Percentiles rank a stretch among this genome's conserved stretches.
phyloP scores from a whole-genome alignment of 192 early-diverging fungal genomes.

The Powellomyces hirtus region DNA sequence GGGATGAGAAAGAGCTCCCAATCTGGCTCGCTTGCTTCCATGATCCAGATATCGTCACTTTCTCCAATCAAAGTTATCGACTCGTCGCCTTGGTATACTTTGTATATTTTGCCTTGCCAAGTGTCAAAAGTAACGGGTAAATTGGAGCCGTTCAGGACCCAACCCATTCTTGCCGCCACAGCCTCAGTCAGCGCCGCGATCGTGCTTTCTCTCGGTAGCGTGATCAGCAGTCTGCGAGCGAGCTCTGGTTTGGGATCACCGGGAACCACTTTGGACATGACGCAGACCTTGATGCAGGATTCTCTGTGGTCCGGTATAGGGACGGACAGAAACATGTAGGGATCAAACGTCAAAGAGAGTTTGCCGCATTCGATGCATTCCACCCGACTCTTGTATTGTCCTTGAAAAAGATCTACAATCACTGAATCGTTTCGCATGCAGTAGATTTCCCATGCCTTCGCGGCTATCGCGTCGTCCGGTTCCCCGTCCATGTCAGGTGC shows the following conservation, averaged over 20 bases:
- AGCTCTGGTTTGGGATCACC: background rate
- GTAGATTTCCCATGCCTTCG: constrained; percentile 72
- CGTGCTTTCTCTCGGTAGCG: constrained; percentile 62
- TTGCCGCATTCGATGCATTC: constrained; percentile 54
- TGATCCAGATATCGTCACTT: constrained; percentile 32
- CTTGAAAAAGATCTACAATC: constrained; percentile 76
- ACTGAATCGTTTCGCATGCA: constrained; percentile 74
- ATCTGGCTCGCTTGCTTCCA: constrained; percentile 33
- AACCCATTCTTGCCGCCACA: constrained; percentile 55
- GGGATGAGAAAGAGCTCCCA: constrained; percentile 19
- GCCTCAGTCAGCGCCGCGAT: constrained; percentile 57
- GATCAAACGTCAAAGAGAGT: constrained; percentile 77
- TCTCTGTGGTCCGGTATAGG: constrained; percentile 72
- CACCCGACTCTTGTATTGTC: constrained; percentile 63
- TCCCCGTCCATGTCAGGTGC: constrained; percentile 68
- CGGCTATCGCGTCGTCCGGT: constrained; percentile 67
- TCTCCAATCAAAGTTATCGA: constrained; percentile 35
- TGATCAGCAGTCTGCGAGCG: constrained; percentile 38
- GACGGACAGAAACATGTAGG: constrained; percentile 75
- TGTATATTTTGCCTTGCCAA: constrained; percentile 53
- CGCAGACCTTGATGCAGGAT: constrained; percentile 34
- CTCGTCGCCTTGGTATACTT: constrained; percentile 53
- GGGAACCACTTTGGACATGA: constrained; percentile 5
- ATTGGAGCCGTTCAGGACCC: constrained; percentile 3
- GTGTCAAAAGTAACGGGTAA: constrained; percentile 52